Percentiles rank a stretch among this genome's conserved stretches.
phyloP scores from a whole-genome alignment of 768 basidiomycete genomes.

The Russula emetica region DNA sequence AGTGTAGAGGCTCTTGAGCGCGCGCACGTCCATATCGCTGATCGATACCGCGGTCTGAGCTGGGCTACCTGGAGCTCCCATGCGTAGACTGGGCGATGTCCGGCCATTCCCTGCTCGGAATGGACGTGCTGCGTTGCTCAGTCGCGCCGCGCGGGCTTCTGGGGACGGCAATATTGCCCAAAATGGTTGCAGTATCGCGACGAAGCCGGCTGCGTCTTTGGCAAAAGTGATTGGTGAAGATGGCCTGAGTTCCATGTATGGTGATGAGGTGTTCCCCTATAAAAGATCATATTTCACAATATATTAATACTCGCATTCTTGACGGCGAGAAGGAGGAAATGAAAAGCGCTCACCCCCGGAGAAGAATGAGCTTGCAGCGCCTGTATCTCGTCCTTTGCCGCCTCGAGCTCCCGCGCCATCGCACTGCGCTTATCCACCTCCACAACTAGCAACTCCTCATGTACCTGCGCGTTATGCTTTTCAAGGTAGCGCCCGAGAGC shows the following conservation, averaged over 20 bases:
- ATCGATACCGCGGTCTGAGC: constrained; percentile 47
- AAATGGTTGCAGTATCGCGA: constrained; percentile 61
- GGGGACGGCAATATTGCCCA: constrained; percentile 84
- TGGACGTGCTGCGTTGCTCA: constrained; percentile 48
- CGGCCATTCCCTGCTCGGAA: constrained; percentile 36
- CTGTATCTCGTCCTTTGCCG: constrained; percentile 28
- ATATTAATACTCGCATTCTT: neutral
- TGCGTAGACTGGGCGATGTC: constrained; percentile 30
- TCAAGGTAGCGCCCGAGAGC: constrained; percentile 34
- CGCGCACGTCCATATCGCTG: constrained; percentile 80
- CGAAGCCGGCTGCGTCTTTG: constrained; percentile 51
- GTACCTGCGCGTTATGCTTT: constrained; percentile 37
- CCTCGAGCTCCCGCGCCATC: constrained; percentile 30
- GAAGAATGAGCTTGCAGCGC: constrained; percentile 26
- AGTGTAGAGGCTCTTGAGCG: constrained; percentile 78
- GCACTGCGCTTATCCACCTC: constrained; percentile 30
- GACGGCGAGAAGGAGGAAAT: neutral
- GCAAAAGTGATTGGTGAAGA: constrained; percentile 32
- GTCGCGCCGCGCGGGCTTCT: constrained; percentile 70
- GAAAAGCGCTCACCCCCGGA: constrained; percentile 34
- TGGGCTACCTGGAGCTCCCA: constrained; percentile 37
- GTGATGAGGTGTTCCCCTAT: constrained; percentile 13
- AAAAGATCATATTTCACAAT: neutral
- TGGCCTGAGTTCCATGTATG: constrained; percentile 3
- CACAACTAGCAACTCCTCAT: constrained; percentile 38